Evolutionary conservation across 2,329 filamentous ascomycete genomes (phyloP).

Genomic region (Graphium sp.): DNA sequence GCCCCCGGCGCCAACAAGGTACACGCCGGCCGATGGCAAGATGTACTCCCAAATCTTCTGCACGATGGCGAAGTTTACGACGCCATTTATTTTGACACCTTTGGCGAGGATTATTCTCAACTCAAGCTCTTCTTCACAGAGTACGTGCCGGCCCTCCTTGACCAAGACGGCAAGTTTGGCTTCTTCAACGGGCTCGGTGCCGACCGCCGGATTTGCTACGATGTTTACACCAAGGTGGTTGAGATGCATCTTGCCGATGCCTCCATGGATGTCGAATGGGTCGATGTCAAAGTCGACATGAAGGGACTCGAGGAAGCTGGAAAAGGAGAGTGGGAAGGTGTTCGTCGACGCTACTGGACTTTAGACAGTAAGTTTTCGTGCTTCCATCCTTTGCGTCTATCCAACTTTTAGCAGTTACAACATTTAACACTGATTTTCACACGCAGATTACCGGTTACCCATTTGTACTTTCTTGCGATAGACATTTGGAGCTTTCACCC

Average conservation of each 20-base stretch:
- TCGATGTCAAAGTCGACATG: slow-evolving; percentile 57
- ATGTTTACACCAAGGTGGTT: slow-evolving; percentile 84
- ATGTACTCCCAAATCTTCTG: slow-evolving; percentile 53
- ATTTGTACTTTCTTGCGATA: slow-evolving; percentile 60
- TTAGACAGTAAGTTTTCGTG: slow-evolving; percentile 44
- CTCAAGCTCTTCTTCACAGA: slow-evolving; percentile 80
- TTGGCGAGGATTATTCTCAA: slow-evolving; percentile 82
- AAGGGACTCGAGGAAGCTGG: slow-evolving; percentile 45
- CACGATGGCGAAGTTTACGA: slow-evolving; percentile 58
- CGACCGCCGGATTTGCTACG: slow-evolving; percentile 83
- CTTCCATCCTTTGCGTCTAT: no score
- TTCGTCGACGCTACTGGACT: slow-evolving; percentile 80
- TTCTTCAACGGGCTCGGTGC: slow-evolving; percentile 89
- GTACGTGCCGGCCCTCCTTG: slow-evolving; percentile 64
- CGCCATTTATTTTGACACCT: slow-evolving; percentile 94
- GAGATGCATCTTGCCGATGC: slow-evolving; percentile 85
- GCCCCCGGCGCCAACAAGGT: slow-evolving; percentile 55
- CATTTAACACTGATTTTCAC: no score
- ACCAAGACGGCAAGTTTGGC: slow-evolving; percentile 57
- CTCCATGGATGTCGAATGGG: slow-evolving; percentile 80
- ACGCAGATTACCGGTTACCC: slow-evolving; percentile 51
- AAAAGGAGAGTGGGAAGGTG: slow-evolving; percentile 71
- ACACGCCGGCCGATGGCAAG: slow-evolving; percentile 63
- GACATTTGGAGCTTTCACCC: no score
- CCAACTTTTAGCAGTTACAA: no score